Base-by-base conservation (phyloP, 1,284 basidiomycete genomes). In the Ganoderma sinense region DNA sequence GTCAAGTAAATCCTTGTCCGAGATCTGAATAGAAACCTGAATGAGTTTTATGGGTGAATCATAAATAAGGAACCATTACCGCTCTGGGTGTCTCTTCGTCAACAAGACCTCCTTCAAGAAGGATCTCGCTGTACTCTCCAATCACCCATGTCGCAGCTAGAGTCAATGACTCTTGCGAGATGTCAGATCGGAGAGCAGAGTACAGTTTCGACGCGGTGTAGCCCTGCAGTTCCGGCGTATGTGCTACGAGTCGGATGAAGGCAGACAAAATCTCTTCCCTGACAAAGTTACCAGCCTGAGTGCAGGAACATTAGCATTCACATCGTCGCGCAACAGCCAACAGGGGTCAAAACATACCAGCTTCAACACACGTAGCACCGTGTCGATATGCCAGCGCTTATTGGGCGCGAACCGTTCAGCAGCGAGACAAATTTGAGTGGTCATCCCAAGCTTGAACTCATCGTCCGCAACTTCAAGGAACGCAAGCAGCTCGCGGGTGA, bases 381-480 rank as follows among this genome's bases (percentile, higher is more conserved):
- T 99, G 81, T 99, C 98, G 72, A 99, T 99, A 80, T 99, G 98
- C 98, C 98, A 99, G 74, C 98, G 87, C 83, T 97, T 97, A 82
- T 98, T 99, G 0, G 98, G 98, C 2, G 98, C 97, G 79, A 95
- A 99, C 62, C 96, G 88, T 81, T 99, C 98, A 0, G 98, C 98
- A 2, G 97, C 97, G 29, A 99, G 85, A 74, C 94, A 96, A 71
- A 99, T 97, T 81, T 99, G 97, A 0, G 97, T 98, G 0, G 98
- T 99, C 90, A 99, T 94, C 0, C 95, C 94, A 4, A 96, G 88
- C 84, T 99, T 99, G 87, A 99, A 99, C 81, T 99, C 98, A 76
- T 98, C 97, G 80, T 99, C 98, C 26, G 98, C 97, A 23, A 99
- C 96, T 78, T 99, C 97, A 23, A 99, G 87, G 89, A 99, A 99